Base-by-base conservation (phyloP, 108 stramenopile genomes). In the Cyclostephanos invisitatus region DNA sequence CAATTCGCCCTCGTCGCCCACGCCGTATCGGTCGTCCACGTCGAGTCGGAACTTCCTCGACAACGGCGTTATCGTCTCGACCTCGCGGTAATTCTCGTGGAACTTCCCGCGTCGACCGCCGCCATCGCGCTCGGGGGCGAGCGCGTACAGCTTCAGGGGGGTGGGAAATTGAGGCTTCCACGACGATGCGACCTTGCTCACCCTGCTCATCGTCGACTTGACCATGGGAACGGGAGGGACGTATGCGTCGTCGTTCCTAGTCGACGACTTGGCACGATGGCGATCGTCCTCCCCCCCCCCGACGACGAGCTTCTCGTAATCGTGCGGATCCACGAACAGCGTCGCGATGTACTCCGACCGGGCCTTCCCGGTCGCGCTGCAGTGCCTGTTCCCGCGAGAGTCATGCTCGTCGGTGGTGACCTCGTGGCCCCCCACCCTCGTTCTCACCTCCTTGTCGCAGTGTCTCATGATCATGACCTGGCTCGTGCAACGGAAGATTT, bases 381-480 rank as follows among this genome's bases (percentile, higher is more conserved):
- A 82, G 57, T 82, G 75, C 17, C 76, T 32, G 65, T 80, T 60
- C 3, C 78, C 78, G 28, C 42, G 56, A 0, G 49, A n/a, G 55
- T 78, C 77, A 6, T 51, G 48, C 38, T 27, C 67, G 37, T 78
- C 77, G 20, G 57, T 60, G 37, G 22, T 55, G 2, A 28, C 6
- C 14, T 59, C 14, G 12, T 62, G 36, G 8, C 70, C 77, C 32
- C 47, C 36, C 25, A 49, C 58, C 37, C 12, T 56, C 9, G 57
- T 28, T 53, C 68, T 18, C 2, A 68, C 67, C 15, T 68, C 71
- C 44, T 79, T 79, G 17, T 79, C 78, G 53, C 78, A 79, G 32
- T 79, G 78, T 32, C 78, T 20, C 78, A 72, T 79, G 0, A 79
- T 72, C 67, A 79, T 72, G 2, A 79, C 27, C 66, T 72, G 66